Base-by-base conservation (phyloP, 225 moss, liverwort and hornwort genomes). In the Neckera pumila region DNA sequence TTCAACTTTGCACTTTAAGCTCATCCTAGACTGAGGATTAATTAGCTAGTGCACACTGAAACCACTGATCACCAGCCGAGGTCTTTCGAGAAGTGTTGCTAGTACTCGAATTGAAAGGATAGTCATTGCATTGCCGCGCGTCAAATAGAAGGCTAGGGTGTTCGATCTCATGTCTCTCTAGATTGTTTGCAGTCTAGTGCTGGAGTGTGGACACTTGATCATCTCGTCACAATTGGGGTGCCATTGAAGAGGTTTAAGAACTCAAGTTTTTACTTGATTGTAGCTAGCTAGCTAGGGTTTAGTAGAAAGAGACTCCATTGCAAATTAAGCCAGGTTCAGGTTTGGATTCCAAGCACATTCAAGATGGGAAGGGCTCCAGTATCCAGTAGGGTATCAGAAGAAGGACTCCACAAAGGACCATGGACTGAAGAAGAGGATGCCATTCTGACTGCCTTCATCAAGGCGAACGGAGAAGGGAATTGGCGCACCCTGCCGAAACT, bases 351-450 rank as follows among this genome's bases (percentile, higher is more conserved):
- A 51, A 88, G 75, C 49, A 11, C 12, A 79, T 59, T 28, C 31
- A 57, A 57, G 33, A 96, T 96, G 95, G 95, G 92, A 47, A 92
- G 95, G 87, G 58, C 93, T 71, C 89, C 89, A 17, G 67, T 82
- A 21, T 84, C 88, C 59, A 89, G 25, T 42, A 89, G 76, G 72
- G 80, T 38, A 21, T 47, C 75, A 23, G 92, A 89, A 51, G 89
- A 38, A 43, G 89, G 53, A n/a, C 82, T 94, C 14, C 89, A 92
- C 89, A 96, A 90, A 79, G 96, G 96, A 34, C 94, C 93, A 15
- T 96, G 96, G 96, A 92, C 93, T 28, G 92, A 90, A 73, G 92
- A 89, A 60, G 96, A 96, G 87, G 96, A 96, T 25, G 89, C 91
- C 42, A 81, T 91, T 58, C 94, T 96, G 6, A 87, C 83, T 14